phyloP scores from a whole-genome alignment of 2,329 filamentous ascomycete genomes.

The Dactylella cylindrospora region DNA sequence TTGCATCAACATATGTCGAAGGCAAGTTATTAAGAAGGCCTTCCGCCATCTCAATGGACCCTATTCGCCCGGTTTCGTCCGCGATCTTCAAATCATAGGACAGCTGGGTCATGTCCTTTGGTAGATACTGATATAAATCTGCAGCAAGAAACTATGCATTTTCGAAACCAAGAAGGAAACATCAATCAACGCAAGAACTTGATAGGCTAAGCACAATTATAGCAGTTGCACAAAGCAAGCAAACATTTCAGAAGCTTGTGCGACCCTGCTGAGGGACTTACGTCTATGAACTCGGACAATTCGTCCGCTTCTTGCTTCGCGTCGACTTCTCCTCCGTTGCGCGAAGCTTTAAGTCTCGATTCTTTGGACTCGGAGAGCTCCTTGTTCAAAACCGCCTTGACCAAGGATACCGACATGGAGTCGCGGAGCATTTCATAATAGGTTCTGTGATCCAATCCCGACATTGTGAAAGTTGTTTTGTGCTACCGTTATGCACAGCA shows the following conservation, averaged over 20 bases:
- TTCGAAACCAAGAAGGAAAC: constrained; percentile 5
- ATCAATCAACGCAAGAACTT: constrained; percentile 23
- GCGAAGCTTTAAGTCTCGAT: constrained; percentile 24
- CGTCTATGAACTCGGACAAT: constrained; percentile 37
- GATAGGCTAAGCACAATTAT: background rate
- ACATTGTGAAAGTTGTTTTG: constrained; percentile 27
- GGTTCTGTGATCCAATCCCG: constrained; percentile 40
- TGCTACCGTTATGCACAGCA: too few species aligned
- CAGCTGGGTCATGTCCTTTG: constrained; percentile 35
- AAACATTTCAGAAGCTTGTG: background rate
- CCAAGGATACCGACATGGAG: constrained; percentile 37
- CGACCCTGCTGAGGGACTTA: background rate
- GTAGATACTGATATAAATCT: constrained; percentile 40
- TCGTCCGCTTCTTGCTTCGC: constrained; percentile 37
- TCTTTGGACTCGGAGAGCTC: constrained; percentile 40
- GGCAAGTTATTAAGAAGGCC: constrained; percentile 38
- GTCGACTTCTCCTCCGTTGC: constrained; percentile 38
- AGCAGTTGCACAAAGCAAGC: background rate
- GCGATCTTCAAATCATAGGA: constrained; percentile 36
- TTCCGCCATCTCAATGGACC: constrained; percentile 34
- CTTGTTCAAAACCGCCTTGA: constrained; percentile 41
- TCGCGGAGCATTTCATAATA: constrained; percentile 42
- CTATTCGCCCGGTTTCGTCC: constrained; percentile 26
- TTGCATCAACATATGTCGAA: constrained; percentile 34
- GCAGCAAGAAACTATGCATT: constrained; percentile 38